Base-by-base conservation (phyloP, 2,329 filamentous ascomycete genomes). In the Claviceps quebecensis region DNA sequence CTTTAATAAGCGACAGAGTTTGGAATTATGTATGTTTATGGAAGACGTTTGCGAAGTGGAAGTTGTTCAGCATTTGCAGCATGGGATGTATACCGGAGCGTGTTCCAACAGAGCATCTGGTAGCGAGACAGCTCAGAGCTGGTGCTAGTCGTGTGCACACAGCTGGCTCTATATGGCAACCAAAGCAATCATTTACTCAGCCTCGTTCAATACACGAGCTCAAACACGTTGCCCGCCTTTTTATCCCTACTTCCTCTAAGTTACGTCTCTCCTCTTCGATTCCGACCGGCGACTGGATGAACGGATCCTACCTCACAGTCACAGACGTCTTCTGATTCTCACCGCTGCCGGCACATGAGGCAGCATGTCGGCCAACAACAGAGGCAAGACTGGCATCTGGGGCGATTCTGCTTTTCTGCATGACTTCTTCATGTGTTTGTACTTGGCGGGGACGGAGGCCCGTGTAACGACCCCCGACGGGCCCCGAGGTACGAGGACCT, bases 401-500 rank as follows among this genome's bases (percentile, higher is more conserved):
- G 14, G 7, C 29, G 64, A 63, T 48, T 16, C 60, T 39, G 58
- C 53, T 1, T 62, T 71, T 53, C 63, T 70, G 23, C 56, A 58
- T 51, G 61, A 68, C 26, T 59, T 70, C 43, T 52, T 58, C 9
- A 48, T 69, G 14, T 61, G 57, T 9, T 58, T 71, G 5, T 69
- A 67, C 53, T 55, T 60, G 29, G 59, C 60, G 11, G 58, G 60
- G 14, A 58, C 61, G 38, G 52, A 55, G 1, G 53, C 56, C n/a
- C 59, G 57, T 8, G 58, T 53, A 13, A 60, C 71, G 52, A 58
- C 53, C 14, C 47, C 60, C 14, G 19, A 1, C 19, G 19, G 19
- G 19, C 19, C 19, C 2, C n/a, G 53, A 61, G 26, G 55, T 61
- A 37, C 65, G n/a, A n/a, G n/a, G n/a, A n/a, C n/a, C 19, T 19